These are phyloP conservation scores for Tylopilus plumbeoviolaceoides DNA, from an alignment of 768 basidiomycete species.

Conservation along the genomic window DNA sequence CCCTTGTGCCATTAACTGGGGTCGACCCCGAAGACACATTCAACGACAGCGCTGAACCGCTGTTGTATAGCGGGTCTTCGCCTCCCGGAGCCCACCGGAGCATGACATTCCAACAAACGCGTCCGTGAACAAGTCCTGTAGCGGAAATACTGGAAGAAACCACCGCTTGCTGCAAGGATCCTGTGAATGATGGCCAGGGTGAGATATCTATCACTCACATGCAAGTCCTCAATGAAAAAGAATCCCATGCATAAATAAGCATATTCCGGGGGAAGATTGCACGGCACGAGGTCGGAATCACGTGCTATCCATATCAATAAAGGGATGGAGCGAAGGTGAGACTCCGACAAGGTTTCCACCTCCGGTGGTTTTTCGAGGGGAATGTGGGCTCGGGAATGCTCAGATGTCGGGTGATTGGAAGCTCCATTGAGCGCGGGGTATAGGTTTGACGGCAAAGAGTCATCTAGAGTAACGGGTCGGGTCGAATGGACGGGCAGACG, in stretches of 20 bases:
- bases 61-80: slow-evolving; percentile 34
- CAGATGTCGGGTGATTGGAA: not conserved
- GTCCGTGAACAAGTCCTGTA: slow-evolving; percentile 22
- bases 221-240: slow-evolving; percentile 40
- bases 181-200: not conserved
- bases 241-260: slow-evolving; percentile 44
- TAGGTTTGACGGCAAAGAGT: not conserved
- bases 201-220: slow-evolving; percentile 27
- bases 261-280: slow-evolving; percentile 33
- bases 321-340: slow-evolving; percentile 36
- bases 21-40: not conserved
- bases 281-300: slow-evolving; percentile 25
- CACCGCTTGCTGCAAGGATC: slow-evolving; percentile 15
- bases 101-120: slow-evolving; percentile 43
- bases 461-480: not conserved
- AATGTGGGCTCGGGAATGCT: slow-evolving; percentile 1
- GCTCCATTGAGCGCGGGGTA: not conserved
- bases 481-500: not conserved
- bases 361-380: slow-evolving; percentile 39
- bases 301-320: slow-evolving; percentile 39
- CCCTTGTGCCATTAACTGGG: not conserved
- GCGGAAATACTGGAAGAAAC: not conserved
- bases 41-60: not conserved
- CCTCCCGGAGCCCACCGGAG: slow-evolving; percentile 50
- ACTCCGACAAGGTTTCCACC: slow-evolving; percentile 39